A percentile compares a stretch with the other conserved stretches of the same genome.
These are phyloP conservation scores for Coemansia sp. DNA, from an alignment of 192 early-diverging fungal genomes.

Conservation along the genomic window DNA sequence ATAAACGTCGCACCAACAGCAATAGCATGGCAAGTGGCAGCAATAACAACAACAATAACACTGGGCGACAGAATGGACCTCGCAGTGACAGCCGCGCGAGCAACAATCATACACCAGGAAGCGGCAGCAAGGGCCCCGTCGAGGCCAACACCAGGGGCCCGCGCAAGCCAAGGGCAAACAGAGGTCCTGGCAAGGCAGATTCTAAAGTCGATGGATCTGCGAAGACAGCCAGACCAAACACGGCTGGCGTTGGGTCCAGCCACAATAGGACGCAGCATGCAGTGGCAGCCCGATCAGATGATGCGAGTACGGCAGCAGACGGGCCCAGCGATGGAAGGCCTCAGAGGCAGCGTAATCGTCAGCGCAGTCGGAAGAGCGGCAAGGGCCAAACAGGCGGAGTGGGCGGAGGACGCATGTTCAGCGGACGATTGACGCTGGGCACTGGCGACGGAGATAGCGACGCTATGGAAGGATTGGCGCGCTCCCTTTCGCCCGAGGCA, in stretches of 20 bases:
- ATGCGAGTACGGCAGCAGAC: neutral
- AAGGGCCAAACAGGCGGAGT: conserved; percentile 16
- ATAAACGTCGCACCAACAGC: neutral
- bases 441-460: conserved; percentile 1
- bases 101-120: neutral
- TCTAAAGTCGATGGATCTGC: neutral
- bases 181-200: neutral
- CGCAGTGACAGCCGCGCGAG: conserved; percentile 2
- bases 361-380: conserved; percentile 16
- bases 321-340: neutral
- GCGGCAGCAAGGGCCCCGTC: neutral
- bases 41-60: neutral
- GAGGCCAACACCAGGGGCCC: neutral
- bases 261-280: neutral
- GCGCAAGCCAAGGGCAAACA: neutral
- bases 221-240: neutral
- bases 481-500: neutral
- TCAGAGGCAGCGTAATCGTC: neutral
- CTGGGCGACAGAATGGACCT: neutral
- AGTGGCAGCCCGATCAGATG: neutral
- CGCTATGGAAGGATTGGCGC: neutral
- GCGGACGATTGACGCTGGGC: conserved; percentile 26
- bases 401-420: conserved; percentile 42
- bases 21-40: neutral
- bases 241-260: neutral